Evolutionary conservation across 345 rosid species (phyloP).

Genomic region (Aegle marmelos): DNA sequence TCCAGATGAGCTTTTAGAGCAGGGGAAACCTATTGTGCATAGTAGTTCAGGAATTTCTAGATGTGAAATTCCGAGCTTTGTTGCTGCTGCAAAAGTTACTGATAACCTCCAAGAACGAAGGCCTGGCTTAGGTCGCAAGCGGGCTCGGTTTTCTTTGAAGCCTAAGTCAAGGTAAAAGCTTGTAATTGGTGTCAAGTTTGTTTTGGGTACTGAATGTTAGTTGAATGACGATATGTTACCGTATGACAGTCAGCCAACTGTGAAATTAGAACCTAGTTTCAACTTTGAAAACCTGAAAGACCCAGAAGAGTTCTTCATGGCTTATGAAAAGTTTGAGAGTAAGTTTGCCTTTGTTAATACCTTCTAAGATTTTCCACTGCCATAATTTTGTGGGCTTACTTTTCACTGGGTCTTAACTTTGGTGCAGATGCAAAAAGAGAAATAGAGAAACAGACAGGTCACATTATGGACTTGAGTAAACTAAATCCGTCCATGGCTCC

Average conservation of each 20-base stretch:
- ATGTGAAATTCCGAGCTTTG: slow-evolving; percentile 15
- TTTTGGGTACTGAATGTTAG: neutral
- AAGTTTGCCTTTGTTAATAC: slow-evolving; percentile 26
- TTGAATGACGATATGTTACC: slow-evolving; percentile 7
- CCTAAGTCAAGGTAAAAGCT: slow-evolving; percentile 49
- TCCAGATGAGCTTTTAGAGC: slow-evolving; percentile 49
- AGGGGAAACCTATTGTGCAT: slow-evolving; percentile 48
- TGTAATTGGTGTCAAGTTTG: neutral
- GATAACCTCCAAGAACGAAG: slow-evolving; percentile 55
- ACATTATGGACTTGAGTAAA: slow-evolving; percentile 33
- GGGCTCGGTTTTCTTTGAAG: slow-evolving; percentile 67
- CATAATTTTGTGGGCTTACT: slow-evolving; percentile 2
- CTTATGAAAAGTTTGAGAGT: slow-evolving; percentile 61
- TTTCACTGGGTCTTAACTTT: slow-evolving; percentile 12
- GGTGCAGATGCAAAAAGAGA: slow-evolving; percentile 63
- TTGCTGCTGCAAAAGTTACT: slow-evolving; percentile 22
- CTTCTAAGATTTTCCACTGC: neutral
- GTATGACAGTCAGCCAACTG: slow-evolving; percentile 51
- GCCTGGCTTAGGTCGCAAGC: slow-evolving; percentile 63
- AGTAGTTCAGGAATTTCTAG: slow-evolving; percentile 27
- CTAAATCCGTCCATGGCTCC: slow-evolving; percentile 24
- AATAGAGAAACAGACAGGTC: slow-evolving; percentile 67
- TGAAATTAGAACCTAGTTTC: slow-evolving; percentile 45
- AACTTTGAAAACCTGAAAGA: slow-evolving; percentile 56
- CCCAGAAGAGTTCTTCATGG: slow-evolving; percentile 68